A percentile compares a stretch with the other conserved stretches of the same genome.
These are phyloP conservation scores for Aureobasidium leucospermi DNA, from an alignment of 2,329 filamentous ascomycete species.

Conservation along the genomic window DNA sequence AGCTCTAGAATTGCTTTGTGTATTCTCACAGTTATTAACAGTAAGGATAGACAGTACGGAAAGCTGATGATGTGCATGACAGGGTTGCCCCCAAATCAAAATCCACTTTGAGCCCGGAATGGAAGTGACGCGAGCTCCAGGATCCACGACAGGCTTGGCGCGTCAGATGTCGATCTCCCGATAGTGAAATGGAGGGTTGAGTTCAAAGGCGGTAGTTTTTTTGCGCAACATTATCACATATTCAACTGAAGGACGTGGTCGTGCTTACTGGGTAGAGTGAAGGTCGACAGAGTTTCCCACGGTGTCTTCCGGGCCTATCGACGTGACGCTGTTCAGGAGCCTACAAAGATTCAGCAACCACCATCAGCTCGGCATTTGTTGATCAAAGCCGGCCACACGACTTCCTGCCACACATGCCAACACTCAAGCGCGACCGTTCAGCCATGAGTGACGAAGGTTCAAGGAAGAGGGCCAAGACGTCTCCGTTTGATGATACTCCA, in stretches of 20 bases:
- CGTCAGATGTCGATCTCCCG: conserved; percentile 2
- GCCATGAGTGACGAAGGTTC: conserved; percentile 7
- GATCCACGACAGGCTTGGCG: not conserved
- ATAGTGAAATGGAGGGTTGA: not conserved
- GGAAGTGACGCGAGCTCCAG: not conserved
- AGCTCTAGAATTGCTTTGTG: too few relatives aligned
- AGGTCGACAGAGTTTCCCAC: not conserved
- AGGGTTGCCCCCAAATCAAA: not conserved
- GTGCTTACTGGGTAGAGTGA: not conserved
- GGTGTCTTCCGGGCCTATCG: not conserved
- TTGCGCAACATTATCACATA: not conserved
- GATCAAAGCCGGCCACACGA: not conserved
- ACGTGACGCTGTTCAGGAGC: not conserved
- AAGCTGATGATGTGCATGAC: too few relatives aligned
- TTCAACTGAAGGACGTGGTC: not conserved
- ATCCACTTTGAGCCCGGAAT: not conserved
- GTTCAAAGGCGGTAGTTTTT: not conserved
- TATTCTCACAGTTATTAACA: too few relatives aligned
- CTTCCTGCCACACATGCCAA: conserved; percentile 14
- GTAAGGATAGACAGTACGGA: too few relatives aligned
- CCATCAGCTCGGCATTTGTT: not conserved
- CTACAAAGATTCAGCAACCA: not conserved
- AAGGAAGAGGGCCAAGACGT: conserved; percentile 1
- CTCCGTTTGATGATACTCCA: not conserved
- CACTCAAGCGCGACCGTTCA: conserved; percentile 6